Conservation (phyloP, 164 flowering plant genomes). For the Akebia trifoliata region DNA sequence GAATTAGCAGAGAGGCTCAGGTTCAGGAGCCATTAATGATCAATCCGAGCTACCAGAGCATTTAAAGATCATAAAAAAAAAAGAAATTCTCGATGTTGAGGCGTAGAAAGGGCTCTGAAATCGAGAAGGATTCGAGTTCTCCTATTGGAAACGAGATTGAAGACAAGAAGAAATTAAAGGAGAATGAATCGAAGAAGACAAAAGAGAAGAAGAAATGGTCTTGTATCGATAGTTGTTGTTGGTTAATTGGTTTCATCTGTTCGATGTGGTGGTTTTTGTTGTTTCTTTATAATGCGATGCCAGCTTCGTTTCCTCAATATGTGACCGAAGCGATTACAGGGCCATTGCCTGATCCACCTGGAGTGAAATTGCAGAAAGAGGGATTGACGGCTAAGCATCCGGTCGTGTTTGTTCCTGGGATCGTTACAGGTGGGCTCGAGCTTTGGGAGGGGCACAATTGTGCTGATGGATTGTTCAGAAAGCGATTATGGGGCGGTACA, state of each 20-base stretch:
- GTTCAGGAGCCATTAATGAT: neutral
- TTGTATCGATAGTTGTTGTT: constrained; percentile 59
- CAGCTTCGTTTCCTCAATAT: constrained; percentile 83
- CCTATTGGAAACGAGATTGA: neutral
- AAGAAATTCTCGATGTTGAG: constrained; percentile 27
- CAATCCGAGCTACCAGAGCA: neutral
- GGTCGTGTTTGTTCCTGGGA: constrained; percentile 93
- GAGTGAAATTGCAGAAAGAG: constrained; percentile 73
- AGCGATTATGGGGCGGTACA: constrained; percentile 95
- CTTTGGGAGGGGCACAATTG: constrained; percentile 93
- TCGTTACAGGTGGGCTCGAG: constrained; percentile 96
- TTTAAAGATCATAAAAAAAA: neutral
- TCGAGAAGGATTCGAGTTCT: too few relatives aligned
- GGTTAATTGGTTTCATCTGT: constrained; percentile 56
- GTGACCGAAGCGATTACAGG: constrained; percentile 94
- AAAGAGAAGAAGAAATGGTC: constrained; percentile 23
- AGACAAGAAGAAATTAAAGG: neutral
- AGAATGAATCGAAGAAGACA: constrained; percentile 8
- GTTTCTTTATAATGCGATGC: constrained; percentile 72
- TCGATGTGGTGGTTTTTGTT: constrained; percentile 54
- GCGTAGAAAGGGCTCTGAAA: constrained; percentile 32
- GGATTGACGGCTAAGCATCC: constrained; percentile 81
- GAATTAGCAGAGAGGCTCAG: too few relatives aligned
- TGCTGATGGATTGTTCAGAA: constrained; percentile 83
- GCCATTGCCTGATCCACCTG: constrained; percentile 89